Percentiles rank a stretch among this genome's conserved stretches.
Evolutionary conservation across 495 filamentous ascomycete genomes (phyloP).

Genomic region (Podospora appendiculata): DNA sequence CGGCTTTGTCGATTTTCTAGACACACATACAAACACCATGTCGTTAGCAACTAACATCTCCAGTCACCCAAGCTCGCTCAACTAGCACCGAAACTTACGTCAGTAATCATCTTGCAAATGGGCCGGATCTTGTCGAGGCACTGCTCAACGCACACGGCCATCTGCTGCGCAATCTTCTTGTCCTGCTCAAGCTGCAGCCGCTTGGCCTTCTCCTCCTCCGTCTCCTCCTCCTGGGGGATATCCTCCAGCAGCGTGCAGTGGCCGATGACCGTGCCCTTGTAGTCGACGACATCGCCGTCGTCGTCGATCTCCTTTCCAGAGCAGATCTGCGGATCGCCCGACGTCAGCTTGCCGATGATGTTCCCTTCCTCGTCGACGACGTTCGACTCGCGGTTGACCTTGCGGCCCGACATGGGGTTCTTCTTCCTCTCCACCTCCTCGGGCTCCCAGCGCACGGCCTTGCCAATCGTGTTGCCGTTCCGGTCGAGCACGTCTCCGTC

Average conservation of each 20-base stretch:
- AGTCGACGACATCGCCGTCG: conserved; percentile 76
- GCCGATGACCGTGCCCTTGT: conserved; percentile 71
- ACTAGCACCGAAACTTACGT: conserved; percentile 43
- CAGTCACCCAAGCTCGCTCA: background rate
- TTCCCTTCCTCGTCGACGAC: conserved; percentile 77
- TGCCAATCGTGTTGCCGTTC: conserved; percentile 74
- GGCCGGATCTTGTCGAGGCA: conserved; percentile 79
- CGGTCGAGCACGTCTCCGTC: conserved; percentile 78
- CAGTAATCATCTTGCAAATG: conserved; percentile 78
- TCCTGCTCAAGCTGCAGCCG: conserved; percentile 58
- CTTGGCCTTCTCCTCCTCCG: conserved; percentile 42
- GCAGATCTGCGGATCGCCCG: conserved; percentile 61
- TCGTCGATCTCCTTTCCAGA: conserved; percentile 77
- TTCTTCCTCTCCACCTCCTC: conserved; percentile 59
- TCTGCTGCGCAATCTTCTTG: conserved; percentile 67
- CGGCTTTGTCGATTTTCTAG: conserved; percentile 70
- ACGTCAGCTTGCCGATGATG: conserved; percentile 70
- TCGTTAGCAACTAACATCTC: background rate
- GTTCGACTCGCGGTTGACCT: conserved; percentile 75
- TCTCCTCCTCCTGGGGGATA: conserved; percentile 47
- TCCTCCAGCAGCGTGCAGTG: conserved; percentile 75
- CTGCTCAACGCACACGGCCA: conserved; percentile 64
- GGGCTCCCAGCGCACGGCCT: conserved; percentile 75
- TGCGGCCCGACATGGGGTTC: conserved; percentile 60
- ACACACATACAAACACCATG: background rate